Base-by-base conservation (phyloP, 2,329 filamentous ascomycete species). In the Karstenula rhodostoma region DNA sequence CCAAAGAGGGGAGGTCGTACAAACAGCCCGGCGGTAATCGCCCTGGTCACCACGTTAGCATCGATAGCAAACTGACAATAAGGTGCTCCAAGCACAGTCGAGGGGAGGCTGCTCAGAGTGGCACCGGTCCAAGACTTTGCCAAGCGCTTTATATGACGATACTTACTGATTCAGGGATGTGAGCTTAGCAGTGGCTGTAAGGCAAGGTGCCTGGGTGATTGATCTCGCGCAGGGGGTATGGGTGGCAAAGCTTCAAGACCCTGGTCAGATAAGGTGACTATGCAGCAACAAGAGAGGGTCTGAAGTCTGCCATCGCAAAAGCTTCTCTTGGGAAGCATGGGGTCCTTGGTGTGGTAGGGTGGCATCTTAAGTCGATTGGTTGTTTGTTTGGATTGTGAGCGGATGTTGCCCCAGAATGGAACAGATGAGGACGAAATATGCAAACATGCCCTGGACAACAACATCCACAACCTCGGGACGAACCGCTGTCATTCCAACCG, bases 141-240 rank as follows among this genome's bases (percentile, higher is more conserved):
- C 66, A 62, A 59, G 73, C 69, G 66, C 48, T 59, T 61, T 57
- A 74, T 65, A 73, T 73, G 73, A 67, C 65, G 54, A 33, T 63
- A 62, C 71, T 75, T 75, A 73, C 72, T 71, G 57, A 57, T 66
- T 69, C 73, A 73, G 70, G 71, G 68, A 72, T 73, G 65, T 72
- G 65, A 55, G 56, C 63, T 62, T 68, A 63, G 42, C 51, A 61
- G 55, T 59, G 51, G 56, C 57, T 58, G 58, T 60, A 51, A 56
- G 53, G 67, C 58, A 64, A 61, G 51, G 50, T 67, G 46, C 52
- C 42, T 51, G 57, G 54, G 44, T 46, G 56, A 56, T 62, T 53
- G 61, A 69, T 68, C 66, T 64, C 62, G 53, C 33, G 55, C 57
- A 58, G 61, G 60, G 50, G 56, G 32, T 23, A 61, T 58, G 52